These are phyloP conservation scores for Vigna unguiculata DNA, from an alignment of 306 rosid genomes.

Conservation along the genomic window DNA sequence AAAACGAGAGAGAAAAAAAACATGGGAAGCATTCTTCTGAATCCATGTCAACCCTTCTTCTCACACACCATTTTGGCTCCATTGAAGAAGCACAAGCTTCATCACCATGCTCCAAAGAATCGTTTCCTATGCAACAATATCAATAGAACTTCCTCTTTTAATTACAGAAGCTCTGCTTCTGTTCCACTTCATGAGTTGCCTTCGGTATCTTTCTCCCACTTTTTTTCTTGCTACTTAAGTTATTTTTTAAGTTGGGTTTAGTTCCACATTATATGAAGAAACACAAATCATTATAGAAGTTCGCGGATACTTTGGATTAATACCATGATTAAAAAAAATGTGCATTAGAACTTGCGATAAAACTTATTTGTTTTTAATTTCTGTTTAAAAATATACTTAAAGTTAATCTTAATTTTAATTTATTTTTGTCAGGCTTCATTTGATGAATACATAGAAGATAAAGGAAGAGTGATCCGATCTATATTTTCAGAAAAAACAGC, in stretches of 20 bases:
- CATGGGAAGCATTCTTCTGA: neutral
- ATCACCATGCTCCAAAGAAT: neutral
- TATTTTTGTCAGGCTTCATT: constrained; percentile 41
- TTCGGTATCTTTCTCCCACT: constrained; percentile 2
- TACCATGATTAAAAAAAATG: too few species aligned
- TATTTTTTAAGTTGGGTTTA: too few species aligned
- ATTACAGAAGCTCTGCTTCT: neutral
- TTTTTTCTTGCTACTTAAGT: constrained; percentile 3
- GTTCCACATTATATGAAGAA: too few species aligned
- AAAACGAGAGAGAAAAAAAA: neutral
- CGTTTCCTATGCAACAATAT: neutral
- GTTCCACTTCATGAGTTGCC: constrained; percentile 41
- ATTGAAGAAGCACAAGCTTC: neutral
- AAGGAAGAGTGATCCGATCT: constrained; percentile 43
- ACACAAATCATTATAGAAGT: too few species aligned
- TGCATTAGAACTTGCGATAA: too few species aligned
- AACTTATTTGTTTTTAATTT: too few species aligned
- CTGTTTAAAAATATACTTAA: neutral
- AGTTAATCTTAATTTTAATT: neutral
- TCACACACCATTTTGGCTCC: neutral
- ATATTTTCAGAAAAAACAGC: constrained; percentile 44
- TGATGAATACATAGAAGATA: constrained; percentile 49
- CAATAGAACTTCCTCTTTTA: constrained; percentile 28
- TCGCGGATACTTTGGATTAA: too few species aligned
- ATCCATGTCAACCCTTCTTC: neutral